Evolutionary conservation across 768 basidiomycete genomes (phyloP), one percentile per base, ranked within the genome.

Genomic region (Boletus reticuloceps): DNA sequence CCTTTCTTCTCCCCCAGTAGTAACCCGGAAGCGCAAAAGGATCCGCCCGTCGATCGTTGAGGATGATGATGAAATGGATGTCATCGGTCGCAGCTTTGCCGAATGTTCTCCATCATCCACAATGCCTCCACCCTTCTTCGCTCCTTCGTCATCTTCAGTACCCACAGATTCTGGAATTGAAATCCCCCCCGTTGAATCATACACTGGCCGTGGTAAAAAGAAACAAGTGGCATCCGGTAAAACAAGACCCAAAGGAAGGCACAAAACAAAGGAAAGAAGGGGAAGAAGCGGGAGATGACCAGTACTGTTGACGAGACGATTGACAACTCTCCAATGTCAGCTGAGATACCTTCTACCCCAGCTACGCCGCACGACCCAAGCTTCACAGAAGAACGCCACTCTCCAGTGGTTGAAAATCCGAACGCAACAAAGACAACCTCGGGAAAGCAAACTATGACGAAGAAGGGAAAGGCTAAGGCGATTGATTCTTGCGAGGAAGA

Each of bases 61-160:
- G 0, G 48, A 58, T 25, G 59, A 62, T 1, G 62, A 56, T 16
- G 58, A 61, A 32, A 60, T 63, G 47, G 55, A 66, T 46, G 20
- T 54, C 22, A 53, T 54, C 12, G 46, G 37, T 43, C 45, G 38
- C 20, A 34, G 25, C 13, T 38, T 48, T 16, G 17, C 14, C 2
- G 34, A 37, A 37, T 27, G 32, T 9, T 53, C 60, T 22, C 43
- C 50, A 3, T 37, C 55, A 6, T 40, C 32, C 12, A 56, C 64
- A 41, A 71, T 69, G 6, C 79, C 79, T 32, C 72, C 74, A 4
- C 76, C 76, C 17, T 81, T 79, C 62, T 81, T 81, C 40, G 77
- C 78, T 12, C 68, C 73, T 5, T 75, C 80, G 8, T 77, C 81
- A 12, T 76, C 79, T 17, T 63, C 70, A 13, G 47, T 65, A 10